Evolutionary conservation across 805 yeast genomes (phyloP), one percentile per base, ranked within the genome.

Genomic region (Metschnikowia anglica): DNA sequence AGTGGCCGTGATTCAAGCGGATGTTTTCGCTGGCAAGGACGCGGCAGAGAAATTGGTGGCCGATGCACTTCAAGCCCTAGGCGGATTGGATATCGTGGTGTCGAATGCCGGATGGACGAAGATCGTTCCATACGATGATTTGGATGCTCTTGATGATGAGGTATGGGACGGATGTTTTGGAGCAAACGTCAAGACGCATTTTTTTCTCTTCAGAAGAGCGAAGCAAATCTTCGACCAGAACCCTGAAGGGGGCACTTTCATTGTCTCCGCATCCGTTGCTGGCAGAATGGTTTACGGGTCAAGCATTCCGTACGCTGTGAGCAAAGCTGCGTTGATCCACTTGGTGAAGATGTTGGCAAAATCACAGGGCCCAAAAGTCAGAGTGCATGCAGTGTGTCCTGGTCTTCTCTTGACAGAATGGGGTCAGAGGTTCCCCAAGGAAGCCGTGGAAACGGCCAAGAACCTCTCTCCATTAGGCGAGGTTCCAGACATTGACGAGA

Each of bases 41-140:
- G 56, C 49, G 3, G 43, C 52, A 11, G 57, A 54, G 16, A 37
- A 41, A 23, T 50, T 64, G 16, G 62, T 71, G 3, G 56, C 35
- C 24, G 39, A 53, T 12, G 57, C 65, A 3, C 54, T 54, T 10
- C 51, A 37, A 18, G 48, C 49, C 16, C 54, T 62, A 20, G 63
- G 62, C 8, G 44, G 55, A 12, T 50, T 71, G 13, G 70, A 68
- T 43, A 69, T 71, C 21, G 68, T 65, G 17, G 52, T 66, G 11
- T 64, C 70, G 11, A 66, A 66, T 45, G 69, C 66, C 6, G 70
- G 70, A 3, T 66, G 68, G 67, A 66, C 71, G 10, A 55, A 63
- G 38, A 49, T 61, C 29, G 51, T 62, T 12, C 60, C 66, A 11
- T 56, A 56, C 43, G 52, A 54, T 12, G 63, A 65, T 38, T 47